Conservation (phyloP, 73 alveolate genomes). For the Paramecium caudatum region DNA sequence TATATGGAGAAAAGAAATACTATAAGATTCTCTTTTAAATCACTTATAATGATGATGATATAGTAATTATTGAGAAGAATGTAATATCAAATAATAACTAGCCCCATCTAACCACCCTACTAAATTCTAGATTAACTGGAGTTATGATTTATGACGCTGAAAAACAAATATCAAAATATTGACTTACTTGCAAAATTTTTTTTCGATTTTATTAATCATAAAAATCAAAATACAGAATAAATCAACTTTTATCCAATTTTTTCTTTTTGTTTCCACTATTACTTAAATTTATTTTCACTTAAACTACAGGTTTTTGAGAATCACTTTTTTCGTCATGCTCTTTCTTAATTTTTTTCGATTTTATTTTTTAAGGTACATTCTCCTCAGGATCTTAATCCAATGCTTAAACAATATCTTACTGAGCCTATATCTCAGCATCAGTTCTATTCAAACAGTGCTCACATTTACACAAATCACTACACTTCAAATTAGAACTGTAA, state of each 20-base stretch:
- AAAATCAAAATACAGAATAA: no score
- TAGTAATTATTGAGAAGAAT: not conserved
- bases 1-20: not conserved
- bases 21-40: not conserved
- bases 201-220: no score
- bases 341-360: not conserved
- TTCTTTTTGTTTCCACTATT: not conserved
- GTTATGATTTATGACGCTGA: not conserved
- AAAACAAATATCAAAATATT: not conserved
- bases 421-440: slow-evolving; percentile 52
- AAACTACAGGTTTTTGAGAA: slow-evolving; percentile 5
- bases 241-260: slow-evolving; percentile 15
- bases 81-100: not conserved
- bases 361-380: not conserved
- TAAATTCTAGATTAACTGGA: not conserved
- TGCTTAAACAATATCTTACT: slow-evolving; percentile 13
- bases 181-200: not conserved
- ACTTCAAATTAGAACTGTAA: slow-evolving; percentile 76
- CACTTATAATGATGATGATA: not conserved
- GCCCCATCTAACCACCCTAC: not conserved
- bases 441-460: slow-evolving; percentile 68
- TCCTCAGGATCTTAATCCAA: slow-evolving; percentile 11
- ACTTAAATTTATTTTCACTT: not conserved
- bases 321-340: not conserved
- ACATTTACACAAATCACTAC: slow-evolving; percentile 80